Evolutionary conservation across 768 basidiomycete species (phyloP), one percentile per base, ranked within the genome.

Genomic region (Pulveroboletus frians): DNA sequence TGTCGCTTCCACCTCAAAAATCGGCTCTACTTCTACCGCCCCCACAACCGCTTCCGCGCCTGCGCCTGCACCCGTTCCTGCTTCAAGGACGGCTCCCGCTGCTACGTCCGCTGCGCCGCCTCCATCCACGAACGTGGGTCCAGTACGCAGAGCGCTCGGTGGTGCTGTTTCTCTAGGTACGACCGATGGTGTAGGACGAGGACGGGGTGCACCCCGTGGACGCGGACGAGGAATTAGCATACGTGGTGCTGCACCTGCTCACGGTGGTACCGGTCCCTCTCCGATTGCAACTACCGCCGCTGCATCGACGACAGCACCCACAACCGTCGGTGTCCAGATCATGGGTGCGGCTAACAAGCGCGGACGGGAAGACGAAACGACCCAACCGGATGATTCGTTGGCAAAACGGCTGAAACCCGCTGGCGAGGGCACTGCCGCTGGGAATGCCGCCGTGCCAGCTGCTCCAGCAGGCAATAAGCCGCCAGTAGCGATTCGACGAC

Each of bases 391-490:
- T 17, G 80, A 82, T 57, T 77, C 83, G 9, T 69, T 86, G 29
- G 81, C 78, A 0, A 87, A 88, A 60, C 78, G 85, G 38, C 52
- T 84, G 45, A 86, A 84, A 60, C 79, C 80, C 41, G 77, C 79
- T 3, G 47, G 31, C 3, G 61, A 64, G 21, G 43, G 26, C 6
- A 17, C 8, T 3, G n/a, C 14, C 3, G 14, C 18, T 18, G 6
- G 18, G 40, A 41, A 27, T 9, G 48, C 32, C 1, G 43, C n/a
- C 7, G 32, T 36, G 18, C 21, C 32, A 9, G 37, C 26, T 15
- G 36, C 51, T 21, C 45, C n/a, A n/a, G 60, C 53, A n/a, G 54
- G 55, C 14, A 52, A 43, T 43, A 66, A 70, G 49, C 71, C 73
- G 4, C 68, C 68, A 20, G 58, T 72, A 9, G 43, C 51, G 17